Base-by-base conservation (phyloP, 73 alveolate genomes). In the Paramecium sonneborni region DNA sequence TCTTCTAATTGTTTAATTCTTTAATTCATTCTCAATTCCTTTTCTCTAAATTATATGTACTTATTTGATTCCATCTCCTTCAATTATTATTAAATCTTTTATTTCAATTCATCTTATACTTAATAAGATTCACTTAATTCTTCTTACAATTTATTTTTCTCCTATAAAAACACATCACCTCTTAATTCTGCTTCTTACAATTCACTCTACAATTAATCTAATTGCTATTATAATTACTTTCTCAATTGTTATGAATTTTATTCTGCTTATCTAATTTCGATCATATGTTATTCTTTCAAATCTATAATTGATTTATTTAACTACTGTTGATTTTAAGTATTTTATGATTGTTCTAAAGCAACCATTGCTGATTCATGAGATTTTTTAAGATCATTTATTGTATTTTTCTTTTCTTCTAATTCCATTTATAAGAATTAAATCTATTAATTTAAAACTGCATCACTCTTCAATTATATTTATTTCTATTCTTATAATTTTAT, bases 1-100 rank as follows among this genome's bases (percentile, higher is more conserved):
- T 70, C 86, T 70, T 70, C 86, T 70, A 70, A 70, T 70, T 70
- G 23, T 32, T 70, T 70, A 28, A 70, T 70, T 28, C 86, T 70
- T 70, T 70, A 32, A 70, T 70, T 70, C 26, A 70, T 12, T 28
- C 86, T 70, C 15, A 14, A 23, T 21, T 70, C 86, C 26, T 70
- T 70, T 4, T 70, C 86, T 70, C 57, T 70, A 32, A 70, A 18
- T 14, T 14, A 35, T 10, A 3, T 18, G 23, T 70, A 70, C 14
- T 70, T 70, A 70, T 23, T 70, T 12, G 30, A 28, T 32, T 70
- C 86, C 57, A 32, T 18, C 5, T 70, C 86, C 14, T 70, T 70
- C 30, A 70, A 28, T 32, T 28, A 32, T 70, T 24, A 70, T 70
- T 28, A 32, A 28, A 70, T 28, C 37, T 28, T 70, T 15, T 32